Base-by-base conservation (phyloP, 2,329 filamentous ascomycete species). In the Cercospora berteroae region DNA sequence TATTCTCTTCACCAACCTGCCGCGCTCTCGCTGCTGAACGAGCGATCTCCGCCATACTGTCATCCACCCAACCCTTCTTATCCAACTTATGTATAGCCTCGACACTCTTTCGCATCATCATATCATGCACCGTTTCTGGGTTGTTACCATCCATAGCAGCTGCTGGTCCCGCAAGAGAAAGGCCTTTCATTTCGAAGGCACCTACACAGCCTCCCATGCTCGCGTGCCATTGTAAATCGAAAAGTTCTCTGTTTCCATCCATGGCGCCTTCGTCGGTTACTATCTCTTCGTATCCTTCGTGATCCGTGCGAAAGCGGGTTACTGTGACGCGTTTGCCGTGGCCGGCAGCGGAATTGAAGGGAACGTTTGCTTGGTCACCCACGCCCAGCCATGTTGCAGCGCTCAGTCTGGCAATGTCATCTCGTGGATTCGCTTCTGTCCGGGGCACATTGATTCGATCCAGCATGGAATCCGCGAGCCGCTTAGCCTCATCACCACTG, bases 401-500 rank as follows among this genome's bases (percentile, higher is more conserved):
- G 1, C 79, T 78, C 5, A 82, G 75, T 31, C 77, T 71, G 7
- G 81, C 74, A 1, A 80, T 70, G 39, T 79, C 74, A 25, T 81
- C 78, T 20, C 67, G 75, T 27, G 72, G 73, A 67, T 77, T 77
- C 2, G 75, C 65, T 5, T 76, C 72, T 31, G 76, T 71, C 36
- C 75, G 68, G 9, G 78, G 79, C 5, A 79, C 69, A 60, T 77
- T 76, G 12, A 82, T 75, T 4, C 75, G 74, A 7, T 74, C 69
- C 0, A 84, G 74, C n/a, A 84, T 78, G 1, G 80, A 75, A 10
- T 80, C 79, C 3, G 83, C 82, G 8, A 84, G 77, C 4, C 77
- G 77, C 65, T 82, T 83, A 1, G 82, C 82, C 75, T 84, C 82
- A 20, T 80, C 79, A 50, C 82, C 79, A 23, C 77, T 77, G 6